These are phyloP conservation scores for Penicillium sp. DNA, from an alignment of 2,329 filamentous ascomycete species.

Conservation along the genomic window DNA sequence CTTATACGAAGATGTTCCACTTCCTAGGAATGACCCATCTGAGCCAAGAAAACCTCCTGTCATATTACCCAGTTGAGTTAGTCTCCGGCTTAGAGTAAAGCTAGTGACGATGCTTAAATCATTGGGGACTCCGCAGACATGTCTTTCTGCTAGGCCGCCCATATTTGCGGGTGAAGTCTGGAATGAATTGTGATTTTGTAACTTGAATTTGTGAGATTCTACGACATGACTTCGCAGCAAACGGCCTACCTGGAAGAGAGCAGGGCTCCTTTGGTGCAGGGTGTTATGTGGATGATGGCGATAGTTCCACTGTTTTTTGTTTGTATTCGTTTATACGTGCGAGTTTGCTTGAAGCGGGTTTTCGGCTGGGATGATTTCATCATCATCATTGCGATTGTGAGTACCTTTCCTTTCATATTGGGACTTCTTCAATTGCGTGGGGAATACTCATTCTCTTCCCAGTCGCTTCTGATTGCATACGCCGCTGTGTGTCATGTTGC, in stretches of 20 bases:
- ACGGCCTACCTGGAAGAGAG: constrained; percentile 3
- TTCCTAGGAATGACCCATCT: not conserved
- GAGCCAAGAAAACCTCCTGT: constrained; percentile 1
- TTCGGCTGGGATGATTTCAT: constrained; percentile 22
- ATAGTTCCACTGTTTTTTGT: constrained; percentile 14
- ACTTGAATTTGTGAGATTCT: not conserved
- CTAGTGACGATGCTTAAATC: not conserved
- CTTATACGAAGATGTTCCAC: constrained; percentile 4
- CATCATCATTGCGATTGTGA: constrained; percentile 14
- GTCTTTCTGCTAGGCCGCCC: not conserved
- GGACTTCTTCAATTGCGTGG: too few species aligned
- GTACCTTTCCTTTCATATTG: not conserved
- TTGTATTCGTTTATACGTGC: constrained; percentile 17
- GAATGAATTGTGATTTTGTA: not conserved
- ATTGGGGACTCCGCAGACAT: not conserved
- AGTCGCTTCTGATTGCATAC: constrained; percentile 15
- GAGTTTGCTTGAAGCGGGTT: constrained; percentile 11
- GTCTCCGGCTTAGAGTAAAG: not conserved
- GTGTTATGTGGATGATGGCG: constrained; percentile 20
- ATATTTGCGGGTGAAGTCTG: not conserved
- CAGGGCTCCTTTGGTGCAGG: constrained; percentile 10
- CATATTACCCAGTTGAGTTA: constrained; percentile 2
- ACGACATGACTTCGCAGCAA: not conserved
- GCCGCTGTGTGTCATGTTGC: constrained; percentile 20
- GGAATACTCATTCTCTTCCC: not conserved